Conservation (phyloP, 2,329 filamentous ascomycete genomes). For the Dactylonectria estremocensis region DNA sequence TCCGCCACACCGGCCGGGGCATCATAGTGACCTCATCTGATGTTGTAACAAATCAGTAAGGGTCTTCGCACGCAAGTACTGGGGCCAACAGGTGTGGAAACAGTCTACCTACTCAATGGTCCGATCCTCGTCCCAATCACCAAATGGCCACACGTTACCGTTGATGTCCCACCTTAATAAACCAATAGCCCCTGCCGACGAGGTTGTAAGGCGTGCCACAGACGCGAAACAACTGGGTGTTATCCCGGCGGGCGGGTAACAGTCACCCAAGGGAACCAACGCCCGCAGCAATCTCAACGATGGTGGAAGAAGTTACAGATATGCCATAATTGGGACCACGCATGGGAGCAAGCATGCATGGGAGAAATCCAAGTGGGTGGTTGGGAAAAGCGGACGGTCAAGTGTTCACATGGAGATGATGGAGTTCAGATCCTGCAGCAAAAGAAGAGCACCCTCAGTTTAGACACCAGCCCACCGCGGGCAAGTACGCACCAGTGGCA, state of each 20-base stretch:
- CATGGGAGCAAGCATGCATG: constrained; percentile 2
- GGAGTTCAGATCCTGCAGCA: not conserved
- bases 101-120: not conserved
- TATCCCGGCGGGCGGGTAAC: constrained; percentile 1
- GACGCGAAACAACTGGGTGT: not conserved
- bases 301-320: constrained; percentile 6
- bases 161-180: not conserved
- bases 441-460: not conserved
- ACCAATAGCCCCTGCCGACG: not conserved
- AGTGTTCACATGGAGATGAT: not conserved
- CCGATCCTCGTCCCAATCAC: not conserved
- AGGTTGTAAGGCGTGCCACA: not conserved
- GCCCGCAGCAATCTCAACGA: constrained; percentile 13
- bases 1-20: not conserved
- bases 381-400: not conserved
- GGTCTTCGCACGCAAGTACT: not conserved
- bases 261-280: constrained; percentile 2
- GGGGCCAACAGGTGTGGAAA: not conserved
- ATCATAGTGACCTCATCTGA: not conserved
- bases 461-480: not conserved
- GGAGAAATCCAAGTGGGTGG: not conserved
- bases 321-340: constrained; percentile 18
- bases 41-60: not conserved
- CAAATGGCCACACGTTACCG: not conserved
- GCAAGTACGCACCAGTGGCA: constrained; percentile 11